Percentiles rank a stretch among this genome's conserved stretches.
These are phyloP conservation scores for Cichorium intybus DNA, from an alignment of 140 eudicot genomes.

Conservation along the genomic window DNA sequence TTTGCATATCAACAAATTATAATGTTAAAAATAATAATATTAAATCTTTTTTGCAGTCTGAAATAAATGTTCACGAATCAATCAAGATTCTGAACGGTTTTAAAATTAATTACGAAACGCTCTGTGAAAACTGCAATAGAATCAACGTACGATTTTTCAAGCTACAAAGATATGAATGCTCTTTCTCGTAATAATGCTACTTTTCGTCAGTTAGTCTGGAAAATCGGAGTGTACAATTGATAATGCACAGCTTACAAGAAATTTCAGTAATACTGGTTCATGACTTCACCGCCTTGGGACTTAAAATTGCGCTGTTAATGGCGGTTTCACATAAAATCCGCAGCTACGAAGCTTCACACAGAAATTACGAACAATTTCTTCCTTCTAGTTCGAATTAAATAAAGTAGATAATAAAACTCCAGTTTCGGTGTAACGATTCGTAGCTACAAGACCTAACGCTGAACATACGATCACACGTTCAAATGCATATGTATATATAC, in stretches of 20 bases:
- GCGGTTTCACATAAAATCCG: conserved; percentile 10
- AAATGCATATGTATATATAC: conserved; percentile 21
- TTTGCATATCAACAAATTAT: not conserved
- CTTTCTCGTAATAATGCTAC: not conserved
- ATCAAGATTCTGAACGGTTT: conserved; percentile 10
- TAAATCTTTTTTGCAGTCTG: not conserved
- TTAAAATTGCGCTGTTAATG: not conserved
- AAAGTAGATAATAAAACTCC: not conserved
- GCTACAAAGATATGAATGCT: not conserved
- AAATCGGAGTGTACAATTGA: conserved; percentile 13
- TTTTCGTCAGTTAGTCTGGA: not conserved
- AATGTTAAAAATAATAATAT: not conserved
- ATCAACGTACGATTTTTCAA: not conserved
- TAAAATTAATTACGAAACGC: not conserved
- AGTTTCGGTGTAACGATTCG: not conserved
- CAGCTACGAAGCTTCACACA: not conserved
- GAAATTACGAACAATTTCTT: not conserved
- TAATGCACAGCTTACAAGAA: conserved; percentile 7
- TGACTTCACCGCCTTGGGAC: conserved; percentile 8
- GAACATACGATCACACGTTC: not conserved
- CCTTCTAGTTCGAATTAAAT: not conserved
- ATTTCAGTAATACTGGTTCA: not conserved
- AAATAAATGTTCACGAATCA: not conserved
- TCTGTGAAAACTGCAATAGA: not conserved
- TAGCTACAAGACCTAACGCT: not conserved